Conservation (phyloP, 2,329 filamentous ascomycete genomes). For the Trichophyton schoenleinii region DNA sequence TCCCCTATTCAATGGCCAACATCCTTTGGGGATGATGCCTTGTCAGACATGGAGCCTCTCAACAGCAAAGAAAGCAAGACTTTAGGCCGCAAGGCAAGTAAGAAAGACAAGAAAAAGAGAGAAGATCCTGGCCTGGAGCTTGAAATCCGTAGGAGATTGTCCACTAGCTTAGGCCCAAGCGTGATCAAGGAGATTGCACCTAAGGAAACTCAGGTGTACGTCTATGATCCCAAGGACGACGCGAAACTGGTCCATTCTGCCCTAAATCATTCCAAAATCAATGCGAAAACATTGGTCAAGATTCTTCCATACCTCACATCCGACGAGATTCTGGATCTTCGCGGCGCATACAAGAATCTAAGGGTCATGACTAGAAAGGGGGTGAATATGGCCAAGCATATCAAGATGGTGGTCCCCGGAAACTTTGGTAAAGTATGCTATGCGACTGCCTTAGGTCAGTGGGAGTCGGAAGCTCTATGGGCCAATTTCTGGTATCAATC, state of each 20-base stretch:
- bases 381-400: conserved; percentile 40
- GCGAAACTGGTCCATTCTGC: conserved; percentile 64
- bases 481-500: conserved; percentile 96
- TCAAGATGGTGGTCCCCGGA: conserved; percentile 33
- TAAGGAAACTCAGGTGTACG: conserved; percentile 28
- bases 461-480: conserved; percentile 95
- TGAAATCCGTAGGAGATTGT: background rate
- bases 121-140: conserved; percentile 12
- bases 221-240: conserved; percentile 74
- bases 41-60: conserved; percentile 39
- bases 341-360: conserved; percentile 79
- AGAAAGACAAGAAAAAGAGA: conserved; percentile 18
- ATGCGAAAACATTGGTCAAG: conserved; percentile 61
- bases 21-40: conserved; percentile 45
- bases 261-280: conserved; percentile 54
- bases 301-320: conserved; percentile 75
- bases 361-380: conserved; percentile 51
- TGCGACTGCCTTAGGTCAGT: conserved; percentile 73
- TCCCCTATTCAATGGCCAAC: conserved; percentile 85
- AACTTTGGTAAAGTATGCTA: conserved; percentile 86
- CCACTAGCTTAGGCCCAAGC: background rate
- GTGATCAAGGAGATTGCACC: background rate
- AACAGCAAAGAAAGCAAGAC: conserved; percentile 21
- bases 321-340: conserved; percentile 74
- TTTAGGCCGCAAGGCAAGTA: conserved; percentile 22